Evolutionary conservation across 176 grass and related monocot genomes (phyloP).

Genomic region (Phragmites australis): DNA sequence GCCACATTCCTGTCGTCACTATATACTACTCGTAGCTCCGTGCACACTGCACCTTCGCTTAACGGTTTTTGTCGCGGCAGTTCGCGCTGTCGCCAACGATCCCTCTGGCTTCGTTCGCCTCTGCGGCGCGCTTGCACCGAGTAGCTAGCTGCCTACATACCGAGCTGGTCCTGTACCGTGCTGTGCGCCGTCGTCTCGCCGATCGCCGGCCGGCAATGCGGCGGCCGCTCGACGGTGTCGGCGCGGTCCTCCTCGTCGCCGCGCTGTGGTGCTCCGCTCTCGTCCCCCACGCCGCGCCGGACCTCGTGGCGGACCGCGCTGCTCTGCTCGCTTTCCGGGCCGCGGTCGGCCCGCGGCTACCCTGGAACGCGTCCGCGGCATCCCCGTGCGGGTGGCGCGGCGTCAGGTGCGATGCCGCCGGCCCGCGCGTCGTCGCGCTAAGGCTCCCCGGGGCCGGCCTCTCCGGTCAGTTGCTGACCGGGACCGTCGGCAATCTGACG

Average conservation of each 20-base stretch:
- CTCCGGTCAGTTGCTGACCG: constrained; percentile 23
- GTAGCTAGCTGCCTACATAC: no score
- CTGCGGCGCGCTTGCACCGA: no score
- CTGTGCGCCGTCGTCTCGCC: not conserved
- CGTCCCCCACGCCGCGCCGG: not conserved
- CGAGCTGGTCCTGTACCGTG: not conserved
- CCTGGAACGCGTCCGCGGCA: constrained; percentile 38
- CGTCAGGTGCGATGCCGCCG: constrained; percentile 42
- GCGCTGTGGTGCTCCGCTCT: constrained; percentile 4
- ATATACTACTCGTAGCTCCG: not conserved
- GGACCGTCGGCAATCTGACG: constrained; percentile 69
- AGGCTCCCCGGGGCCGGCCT: constrained; percentile 52
- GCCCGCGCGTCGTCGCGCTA: constrained; percentile 47
- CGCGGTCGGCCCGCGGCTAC: constrained; percentile 39
- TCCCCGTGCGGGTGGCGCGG: constrained; percentile 75
- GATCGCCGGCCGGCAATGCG: not conserved
- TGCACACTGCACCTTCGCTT: not conserved
- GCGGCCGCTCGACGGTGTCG: not conserved
- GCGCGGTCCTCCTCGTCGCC: not conserved
- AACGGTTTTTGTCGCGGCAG: not conserved
- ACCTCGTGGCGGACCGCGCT: constrained; percentile 55
- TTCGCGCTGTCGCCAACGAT: not conserved
- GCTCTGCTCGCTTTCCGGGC: constrained; percentile 63
- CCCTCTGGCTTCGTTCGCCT: no score
- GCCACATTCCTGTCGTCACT: not conserved